Percentiles rank a stretch among this genome's conserved stretches.
Conservation (phyloP, 2,329 filamentous ascomycete species). For the Trichoderma semiorbis region DNA sequence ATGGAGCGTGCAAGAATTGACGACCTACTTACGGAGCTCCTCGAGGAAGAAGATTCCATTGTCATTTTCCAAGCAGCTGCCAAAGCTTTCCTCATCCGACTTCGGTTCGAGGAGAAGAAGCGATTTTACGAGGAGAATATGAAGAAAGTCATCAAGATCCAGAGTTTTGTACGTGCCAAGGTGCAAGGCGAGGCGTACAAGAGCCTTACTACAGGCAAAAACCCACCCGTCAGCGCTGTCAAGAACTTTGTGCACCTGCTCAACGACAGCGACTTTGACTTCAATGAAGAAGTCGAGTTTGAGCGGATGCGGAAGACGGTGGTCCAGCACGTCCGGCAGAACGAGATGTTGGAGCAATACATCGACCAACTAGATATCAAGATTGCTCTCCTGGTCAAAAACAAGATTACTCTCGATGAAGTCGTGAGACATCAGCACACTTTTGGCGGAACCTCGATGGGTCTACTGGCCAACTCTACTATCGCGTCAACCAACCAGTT, state of each 20-base stretch:
- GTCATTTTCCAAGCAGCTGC: slow-evolving; percentile 71
- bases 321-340: slow-evolving; percentile 93
- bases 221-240: slow-evolving; percentile 92
- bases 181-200: slow-evolving; percentile 98
- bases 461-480: slow-evolving; percentile 80
- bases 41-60: slow-evolving; percentile 77
- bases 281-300: slow-evolving; percentile 97
- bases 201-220: slow-evolving; percentile 91
- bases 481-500: slow-evolving; percentile 89
- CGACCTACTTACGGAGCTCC: slow-evolving; percentile 69
- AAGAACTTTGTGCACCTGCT: slow-evolving; percentile 97
- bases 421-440: slow-evolving; percentile 96
- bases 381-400: slow-evolving; percentile 96
- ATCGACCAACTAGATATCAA: slow-evolving; percentile 99
- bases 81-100: slow-evolving; percentile 70
- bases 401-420: slow-evolving; percentile 98
- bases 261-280: slow-evolving; percentile 98
- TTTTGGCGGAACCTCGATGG: slow-evolving; percentile 84
- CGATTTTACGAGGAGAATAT: slow-evolving; percentile 93
- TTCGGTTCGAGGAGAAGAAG: slow-evolving; percentile 77
- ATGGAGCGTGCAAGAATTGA: slow-evolving; percentile 72
- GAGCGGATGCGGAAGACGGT: slow-evolving; percentile 93
- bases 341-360: slow-evolving; percentile 95
- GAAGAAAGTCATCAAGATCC: slow-evolving; percentile 98
- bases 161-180: slow-evolving; percentile 91